Conservation (phyloP, 1,284 basidiomycete genomes). For the Pseudozyma pruni region DNA sequence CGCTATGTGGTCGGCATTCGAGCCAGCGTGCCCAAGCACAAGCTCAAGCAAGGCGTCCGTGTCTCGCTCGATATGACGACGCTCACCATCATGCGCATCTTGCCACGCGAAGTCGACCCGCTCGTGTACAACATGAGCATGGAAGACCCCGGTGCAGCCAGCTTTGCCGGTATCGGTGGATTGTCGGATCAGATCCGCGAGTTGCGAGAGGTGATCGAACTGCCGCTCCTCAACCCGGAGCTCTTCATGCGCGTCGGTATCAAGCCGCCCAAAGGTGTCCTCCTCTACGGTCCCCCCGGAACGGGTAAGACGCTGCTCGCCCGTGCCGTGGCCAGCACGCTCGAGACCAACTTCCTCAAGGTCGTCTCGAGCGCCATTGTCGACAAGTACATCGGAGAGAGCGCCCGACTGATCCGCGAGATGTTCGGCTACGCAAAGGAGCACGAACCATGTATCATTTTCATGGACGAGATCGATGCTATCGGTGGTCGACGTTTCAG, state of each 20-base stretch:
- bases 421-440: constrained; percentile 99
- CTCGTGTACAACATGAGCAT: constrained; percentile 99
- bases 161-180: constrained; percentile 97
- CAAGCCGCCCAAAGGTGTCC: constrained; percentile 91
- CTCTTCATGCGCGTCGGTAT: constrained; percentile 95
- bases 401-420: constrained; percentile 89
- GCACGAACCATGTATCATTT: constrained; percentile 97
- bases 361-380: constrained; percentile 99
- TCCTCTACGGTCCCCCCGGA: constrained; percentile 91
- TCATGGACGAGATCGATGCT: constrained; percentile 92
- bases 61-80: constrained; percentile 99
- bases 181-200: constrained; percentile 96
- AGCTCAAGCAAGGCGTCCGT: constrained; percentile 92
- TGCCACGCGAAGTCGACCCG: constrained; percentile 97
- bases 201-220: constrained; percentile 94
- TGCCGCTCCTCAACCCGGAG: constrained; percentile 94
- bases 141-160: constrained; percentile 93
- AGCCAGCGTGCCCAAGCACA: constrained; percentile 87
- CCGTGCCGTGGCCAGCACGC: constrained; percentile 92
- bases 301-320: constrained; percentile 97
- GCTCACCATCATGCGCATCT: constrained; percentile 92
- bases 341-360: constrained; percentile 97
- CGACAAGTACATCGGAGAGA: constrained; percentile 99
- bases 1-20: constrained; percentile 99
- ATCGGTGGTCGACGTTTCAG: constrained; percentile 80